These are phyloP conservation scores for Yarrowia sp. DNA, from an alignment of 805 yeast genomes.

Conservation along the genomic window DNA sequence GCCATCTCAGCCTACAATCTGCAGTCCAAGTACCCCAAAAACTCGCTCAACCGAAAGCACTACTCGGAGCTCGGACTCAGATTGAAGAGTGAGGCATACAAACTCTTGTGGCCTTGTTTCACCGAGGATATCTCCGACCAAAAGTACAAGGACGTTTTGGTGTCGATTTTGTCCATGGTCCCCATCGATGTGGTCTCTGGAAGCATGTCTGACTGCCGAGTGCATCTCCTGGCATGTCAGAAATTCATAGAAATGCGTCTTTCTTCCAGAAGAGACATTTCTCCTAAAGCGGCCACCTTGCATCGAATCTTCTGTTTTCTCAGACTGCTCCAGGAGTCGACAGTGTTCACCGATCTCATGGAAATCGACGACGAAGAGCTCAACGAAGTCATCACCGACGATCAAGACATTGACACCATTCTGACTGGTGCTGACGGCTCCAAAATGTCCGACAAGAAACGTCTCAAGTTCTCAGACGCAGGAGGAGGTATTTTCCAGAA, in stretches of 20 bases:
- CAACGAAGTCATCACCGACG: constrained; percentile 39
- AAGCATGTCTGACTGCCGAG: constrained; percentile 82
- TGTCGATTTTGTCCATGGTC: constrained; percentile 85
- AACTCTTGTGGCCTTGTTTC: constrained; percentile 67
- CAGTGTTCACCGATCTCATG: constrained; percentile 51
- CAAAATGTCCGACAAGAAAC: constrained; percentile 36
- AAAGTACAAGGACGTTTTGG: constrained; percentile 82
- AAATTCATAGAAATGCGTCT: constrained; percentile 73
- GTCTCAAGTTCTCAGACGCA: constrained; percentile 33
- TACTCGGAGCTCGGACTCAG: constrained; percentile 76
- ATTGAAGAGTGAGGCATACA: constrained; percentile 75
- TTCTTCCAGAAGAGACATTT: constrained; percentile 66
- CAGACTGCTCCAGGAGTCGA: constrained; percentile 78
- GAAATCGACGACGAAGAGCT: constrained; percentile 43
- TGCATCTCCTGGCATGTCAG: constrained; percentile 78
- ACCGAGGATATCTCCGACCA: constrained; percentile 59
- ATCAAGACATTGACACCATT: constrained; percentile 31
- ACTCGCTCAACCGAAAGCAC: constrained; percentile 70
- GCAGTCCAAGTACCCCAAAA: constrained; percentile 72
- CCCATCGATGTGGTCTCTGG: constrained; percentile 92
- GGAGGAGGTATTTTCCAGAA: constrained; percentile 36
- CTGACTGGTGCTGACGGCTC: constrained; percentile 38
- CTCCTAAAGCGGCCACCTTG: constrained; percentile 76
- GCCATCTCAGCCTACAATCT: constrained; percentile 85
- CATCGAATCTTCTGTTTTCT: constrained; percentile 81